These are phyloP conservation scores for Euphrasia confusa DNA, from an alignment of 257 asterid species.

Conservation along the genomic window DNA sequence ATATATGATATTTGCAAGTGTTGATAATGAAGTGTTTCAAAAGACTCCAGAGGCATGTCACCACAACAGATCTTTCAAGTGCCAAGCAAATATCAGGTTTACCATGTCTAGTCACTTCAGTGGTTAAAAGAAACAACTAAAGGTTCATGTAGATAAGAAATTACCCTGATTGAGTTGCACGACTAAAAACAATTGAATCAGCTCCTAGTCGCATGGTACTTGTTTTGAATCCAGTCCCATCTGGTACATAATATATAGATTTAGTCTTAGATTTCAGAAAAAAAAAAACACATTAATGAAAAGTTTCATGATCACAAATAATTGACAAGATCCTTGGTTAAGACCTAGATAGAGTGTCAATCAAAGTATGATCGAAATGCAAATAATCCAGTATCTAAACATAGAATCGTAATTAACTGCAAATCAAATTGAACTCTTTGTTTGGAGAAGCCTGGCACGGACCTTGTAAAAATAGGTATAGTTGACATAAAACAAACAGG, in stretches of 20 bases:
- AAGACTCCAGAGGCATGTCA: slow-evolving; percentile 13
- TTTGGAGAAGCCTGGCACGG: slow-evolving; percentile 12
- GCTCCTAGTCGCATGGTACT: slow-evolving; percentile 97
- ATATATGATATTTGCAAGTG: slow-evolving; percentile 6
- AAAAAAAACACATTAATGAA: background rate
- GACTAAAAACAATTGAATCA: slow-evolving; percentile 80
- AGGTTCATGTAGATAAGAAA: slow-evolving; percentile 21
- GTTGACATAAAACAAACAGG: slow-evolving; percentile 19
- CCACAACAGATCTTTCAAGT: slow-evolving; percentile 15
- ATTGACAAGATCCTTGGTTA: slow-evolving; percentile 15
- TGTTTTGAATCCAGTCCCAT: slow-evolving; percentile 97
- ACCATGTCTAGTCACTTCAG: background rate
- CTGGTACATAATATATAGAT: slow-evolving; percentile 32
- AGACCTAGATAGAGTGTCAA: slow-evolving; percentile 12
- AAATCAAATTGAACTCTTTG: slow-evolving; percentile 11
- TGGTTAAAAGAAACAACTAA: slow-evolving; percentile 19
- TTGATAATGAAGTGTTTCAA: slow-evolving; percentile 12
- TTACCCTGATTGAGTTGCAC: slow-evolving; percentile 70
- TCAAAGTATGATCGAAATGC: background rate
- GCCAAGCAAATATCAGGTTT: slow-evolving; percentile 2
- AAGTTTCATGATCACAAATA: background rate
- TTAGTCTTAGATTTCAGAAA: slow-evolving; percentile 24
- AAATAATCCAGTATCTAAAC: slow-evolving; percentile 20
- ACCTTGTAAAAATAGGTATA: slow-evolving; percentile 1
- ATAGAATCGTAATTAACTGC: slow-evolving; percentile 10